Percentiles rank a stretch among this genome's conserved stretches.
phyloP scores from a whole-genome alignment of 257 asterid genomes.

The Lantana camara region DNA sequence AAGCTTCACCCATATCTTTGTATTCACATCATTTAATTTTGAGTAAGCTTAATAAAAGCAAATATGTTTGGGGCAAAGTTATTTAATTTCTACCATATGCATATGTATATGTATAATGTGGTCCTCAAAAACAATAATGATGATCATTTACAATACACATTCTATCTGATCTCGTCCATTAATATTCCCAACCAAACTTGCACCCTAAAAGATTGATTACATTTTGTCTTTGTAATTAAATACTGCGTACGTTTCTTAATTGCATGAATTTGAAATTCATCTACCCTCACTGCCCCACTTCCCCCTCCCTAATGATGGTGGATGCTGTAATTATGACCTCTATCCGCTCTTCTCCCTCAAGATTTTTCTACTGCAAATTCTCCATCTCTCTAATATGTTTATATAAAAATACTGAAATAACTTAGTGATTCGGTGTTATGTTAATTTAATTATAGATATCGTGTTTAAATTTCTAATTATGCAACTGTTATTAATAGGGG shows the following conservation, averaged over 20 bases:
- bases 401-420: too few relatives aligned
- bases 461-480: too few relatives aligned
- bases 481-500: too few relatives aligned
- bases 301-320: conserved; percentile 29
- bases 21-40: conserved; percentile 27
- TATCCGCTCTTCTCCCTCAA: neutral
- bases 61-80: conserved; percentile 32
- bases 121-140: conserved; percentile 26
- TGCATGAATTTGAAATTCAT: conserved; percentile 37
- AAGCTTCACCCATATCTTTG: conserved; percentile 29
- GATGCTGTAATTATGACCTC: conserved; percentile 36
- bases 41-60: conserved; percentile 27
- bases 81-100: conserved; percentile 34
- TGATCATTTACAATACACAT: conserved; percentile 25
- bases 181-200: conserved; percentile 17
- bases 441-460: too few relatives aligned
- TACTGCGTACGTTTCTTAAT: conserved; percentile 19
- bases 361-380: neutral
- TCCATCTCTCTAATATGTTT: too few relatives aligned
- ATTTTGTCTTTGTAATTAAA: conserved; percentile 4
- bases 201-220: neutral
- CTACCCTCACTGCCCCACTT: conserved; percentile 35
- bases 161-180: conserved; percentile 17
- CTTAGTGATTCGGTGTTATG: too few relatives aligned
- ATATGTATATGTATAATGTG: conserved; percentile 25